Evolutionary conservation across 2,329 filamentous ascomycete species (phyloP), one percentile per base, ranked within the genome.

Genomic region (Tolypocladium pustulatum): DNA sequence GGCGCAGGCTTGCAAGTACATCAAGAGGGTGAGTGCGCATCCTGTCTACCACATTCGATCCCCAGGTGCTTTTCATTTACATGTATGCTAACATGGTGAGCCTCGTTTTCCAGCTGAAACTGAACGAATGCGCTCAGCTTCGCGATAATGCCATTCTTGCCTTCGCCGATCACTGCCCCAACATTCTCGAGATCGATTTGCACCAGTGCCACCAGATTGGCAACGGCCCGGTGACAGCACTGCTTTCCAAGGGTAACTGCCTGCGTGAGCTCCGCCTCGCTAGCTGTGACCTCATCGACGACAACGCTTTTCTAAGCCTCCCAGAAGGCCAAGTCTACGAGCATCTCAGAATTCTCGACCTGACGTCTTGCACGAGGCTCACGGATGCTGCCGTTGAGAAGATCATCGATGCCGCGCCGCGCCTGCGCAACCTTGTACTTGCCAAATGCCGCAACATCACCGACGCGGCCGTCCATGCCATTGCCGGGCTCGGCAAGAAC

Each of bases 371-470:
- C 72, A 79, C 83, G 46, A 86, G 88, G 61, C 77, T 99, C 60
- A 91, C 90, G 37, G 94, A 99, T 70, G 85, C 87, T 49, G 90
- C 91, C 15, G 89, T 99, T 3, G 87, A 91, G 67, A 91, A 86
- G 69, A 96, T 99, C 62, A 89, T 97, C 58, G 82, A 86, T 20
- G 86, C 88, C 2, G 92, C 94, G 4, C 94, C 94, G 7, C 86
- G 92, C 13, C 80, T 99, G 57, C 87, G 94, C 57, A 97, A 97
- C 69, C 79, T 99, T 3, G 92, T 99, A 7, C 81, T 99, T 20
- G 91, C 92, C 63, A 99, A 99, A 75, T 99, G 94, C 73, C 85
- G 89, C 63, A 88, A 92, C 67, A 90, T 99, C 67, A 97, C 94
- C 1, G 93, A 99, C 73, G 82, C 84, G 54, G 88, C 93, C 10